Evolutionary conservation across 352 stramenopile species (phyloP).

Genomic region (Globisporangium nagaii): DNA sequence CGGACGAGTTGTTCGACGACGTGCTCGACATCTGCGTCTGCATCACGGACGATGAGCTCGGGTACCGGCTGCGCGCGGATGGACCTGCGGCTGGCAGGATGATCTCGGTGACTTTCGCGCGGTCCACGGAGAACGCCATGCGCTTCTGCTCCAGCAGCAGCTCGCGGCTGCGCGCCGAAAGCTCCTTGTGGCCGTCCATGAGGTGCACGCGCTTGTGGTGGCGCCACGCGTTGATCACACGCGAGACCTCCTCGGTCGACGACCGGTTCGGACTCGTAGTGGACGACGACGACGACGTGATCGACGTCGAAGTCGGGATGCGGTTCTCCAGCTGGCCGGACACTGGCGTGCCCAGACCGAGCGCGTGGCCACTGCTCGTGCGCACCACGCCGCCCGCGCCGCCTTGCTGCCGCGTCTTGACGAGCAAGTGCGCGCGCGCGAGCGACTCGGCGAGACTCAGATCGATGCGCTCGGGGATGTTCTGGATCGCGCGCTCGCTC

Average conservation of each 20-base stretch:
- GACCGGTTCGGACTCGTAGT: constrained; percentile 49
- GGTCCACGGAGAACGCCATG: constrained; percentile 79
- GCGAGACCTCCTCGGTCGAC: constrained; percentile 65
- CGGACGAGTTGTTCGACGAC: constrained; percentile 32
- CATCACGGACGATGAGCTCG: constrained; percentile 38
- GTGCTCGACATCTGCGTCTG: constrained; percentile 26
- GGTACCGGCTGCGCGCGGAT: constrained; percentile 40
- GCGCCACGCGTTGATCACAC: constrained; percentile 79
- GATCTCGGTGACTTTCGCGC: constrained; percentile 80
- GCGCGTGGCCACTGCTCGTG: constrained; percentile 40
- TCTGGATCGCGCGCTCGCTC: constrained; percentile 80
- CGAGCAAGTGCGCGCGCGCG: constrained; percentile 64
- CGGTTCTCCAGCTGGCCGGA: constrained; percentile 41
- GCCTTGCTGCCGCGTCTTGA: constrained; percentile 66
- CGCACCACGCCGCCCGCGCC: constrained; percentile 32
- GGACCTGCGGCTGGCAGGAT: constrained; percentile 61
- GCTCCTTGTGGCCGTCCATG: constrained; percentile 85
- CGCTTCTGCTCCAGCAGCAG: constrained; percentile 85
- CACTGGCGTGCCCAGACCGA: constrained; percentile 28
- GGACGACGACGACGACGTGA: constrained; percentile 26
- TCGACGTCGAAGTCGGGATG: constrained; percentile 36
- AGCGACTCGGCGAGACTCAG: constrained; percentile 67
- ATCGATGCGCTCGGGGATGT: constrained; percentile 85
- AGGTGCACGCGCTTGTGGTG: constrained; percentile 84
- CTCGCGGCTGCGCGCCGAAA: constrained; percentile 72